phyloP scores from a whole-genome alignment of 2,329 filamentous ascomycete species.

The Dichotomopilus funicola region DNA sequence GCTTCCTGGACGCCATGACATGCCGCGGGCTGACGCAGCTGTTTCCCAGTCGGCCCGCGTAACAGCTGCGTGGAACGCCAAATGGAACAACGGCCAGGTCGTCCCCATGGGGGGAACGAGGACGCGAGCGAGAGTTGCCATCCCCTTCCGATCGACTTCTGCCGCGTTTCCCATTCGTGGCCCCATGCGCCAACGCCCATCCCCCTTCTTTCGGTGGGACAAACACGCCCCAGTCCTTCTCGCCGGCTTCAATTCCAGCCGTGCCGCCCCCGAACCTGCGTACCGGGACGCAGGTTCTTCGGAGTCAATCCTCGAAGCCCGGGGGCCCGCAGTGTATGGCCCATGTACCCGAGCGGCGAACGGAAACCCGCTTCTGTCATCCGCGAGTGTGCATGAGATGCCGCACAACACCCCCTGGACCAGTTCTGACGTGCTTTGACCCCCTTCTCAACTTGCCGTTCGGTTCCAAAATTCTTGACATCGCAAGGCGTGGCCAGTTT shows the following conservation, averaged over 20 bases:
- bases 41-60: neutral
- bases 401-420: conserved; percentile 1
- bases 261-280: no score
- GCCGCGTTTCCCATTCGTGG: conserved; percentile 13
- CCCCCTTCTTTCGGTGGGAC: neutral
- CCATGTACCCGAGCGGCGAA: conserved; percentile 6
- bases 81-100: no score
- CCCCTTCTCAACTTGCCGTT: neutral
- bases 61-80: neutral
- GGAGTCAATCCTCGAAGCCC: neutral
- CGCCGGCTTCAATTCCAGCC: no score
- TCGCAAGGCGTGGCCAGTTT: neutral
- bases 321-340: neutral
- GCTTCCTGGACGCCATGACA: no score
- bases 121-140: no score
- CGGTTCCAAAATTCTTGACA: neutral
- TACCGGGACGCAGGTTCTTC: conserved; percentile 1
- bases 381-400: conserved; percentile 9
- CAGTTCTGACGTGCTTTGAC: neutral
- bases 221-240: neutral
- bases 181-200: neutral
- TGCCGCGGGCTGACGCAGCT: neutral
- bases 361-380: conserved; percentile 9
- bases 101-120: no score
- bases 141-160: conserved; percentile 1